These are phyloP conservation scores for Nepenthes alata DNA, from an alignment of 179 eudicot species.

Conservation along the genomic window DNA sequence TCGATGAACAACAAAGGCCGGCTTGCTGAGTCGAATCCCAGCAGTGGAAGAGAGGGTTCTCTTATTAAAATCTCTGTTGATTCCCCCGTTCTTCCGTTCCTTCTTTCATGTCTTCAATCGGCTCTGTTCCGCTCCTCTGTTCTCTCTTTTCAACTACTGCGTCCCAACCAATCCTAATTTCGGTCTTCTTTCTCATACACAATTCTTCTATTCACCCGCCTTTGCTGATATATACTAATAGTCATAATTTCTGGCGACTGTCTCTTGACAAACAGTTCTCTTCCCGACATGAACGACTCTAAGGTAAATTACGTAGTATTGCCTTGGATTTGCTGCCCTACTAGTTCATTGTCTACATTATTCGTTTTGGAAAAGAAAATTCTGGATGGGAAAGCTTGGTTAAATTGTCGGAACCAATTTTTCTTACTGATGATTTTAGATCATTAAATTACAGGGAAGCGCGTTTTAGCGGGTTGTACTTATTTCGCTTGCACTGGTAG, in stretches of 20 bases:
- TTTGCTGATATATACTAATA: not conserved
- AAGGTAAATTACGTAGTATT: conserved; percentile 8
- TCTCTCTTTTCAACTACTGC: conserved; percentile 5
- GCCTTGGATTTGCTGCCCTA: not conserved
- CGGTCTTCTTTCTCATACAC: conserved; percentile 12
- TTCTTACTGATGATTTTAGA: not conserved
- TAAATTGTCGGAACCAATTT: not conserved
- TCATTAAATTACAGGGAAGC: not conserved
- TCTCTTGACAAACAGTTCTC: not conserved
- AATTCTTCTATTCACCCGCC: not conserved
- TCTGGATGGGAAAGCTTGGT: not conserved
- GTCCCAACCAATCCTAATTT: conserved; percentile 12
- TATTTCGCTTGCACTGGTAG: too few relatives aligned
- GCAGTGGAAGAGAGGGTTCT: conserved; percentile 1
- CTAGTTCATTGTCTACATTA: not conserved
- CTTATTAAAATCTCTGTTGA: conserved; percentile 14
- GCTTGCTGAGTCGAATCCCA: conserved; percentile 1
- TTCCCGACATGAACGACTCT: conserved; percentile 13
- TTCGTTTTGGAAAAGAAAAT: not conserved
- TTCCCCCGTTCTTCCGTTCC: not conserved
- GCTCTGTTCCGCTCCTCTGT: conserved; percentile 1
- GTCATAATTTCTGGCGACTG: not conserved
- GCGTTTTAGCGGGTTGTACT: too few relatives aligned
- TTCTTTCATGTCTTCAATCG: conserved; percentile 23
- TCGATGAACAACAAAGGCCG: not conserved